Conservation (phyloP, 75 land plant species). For the Larix kaempferi region DNA sequence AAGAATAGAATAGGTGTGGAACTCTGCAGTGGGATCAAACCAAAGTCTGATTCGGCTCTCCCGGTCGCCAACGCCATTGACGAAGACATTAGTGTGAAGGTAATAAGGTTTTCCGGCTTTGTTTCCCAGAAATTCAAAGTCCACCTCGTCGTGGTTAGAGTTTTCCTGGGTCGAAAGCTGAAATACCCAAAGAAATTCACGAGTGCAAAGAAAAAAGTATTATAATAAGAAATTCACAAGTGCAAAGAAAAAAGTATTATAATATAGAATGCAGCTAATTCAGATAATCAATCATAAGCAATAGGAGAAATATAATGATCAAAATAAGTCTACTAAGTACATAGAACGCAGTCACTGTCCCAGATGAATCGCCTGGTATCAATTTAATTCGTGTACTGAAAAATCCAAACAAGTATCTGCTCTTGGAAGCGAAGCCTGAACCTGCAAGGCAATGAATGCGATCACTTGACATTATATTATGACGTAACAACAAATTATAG, state of each 20-base stretch:
- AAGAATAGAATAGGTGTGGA: slow-evolving; percentile 21
- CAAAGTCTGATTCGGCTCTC: slow-evolving; percentile 18
- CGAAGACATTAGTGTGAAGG: slow-evolving; percentile 19
- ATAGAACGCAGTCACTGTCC: slow-evolving; percentile 7
- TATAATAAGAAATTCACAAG: too few species aligned
- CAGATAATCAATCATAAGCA: background rate
- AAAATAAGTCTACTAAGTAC: background rate
- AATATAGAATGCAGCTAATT: too few species aligned
- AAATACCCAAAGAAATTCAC: too few species aligned
- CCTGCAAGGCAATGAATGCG: slow-evolving; percentile 3
- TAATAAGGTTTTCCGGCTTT: slow-evolving; percentile 14
- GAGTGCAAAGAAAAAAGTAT: too few species aligned
- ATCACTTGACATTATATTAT: background rate
- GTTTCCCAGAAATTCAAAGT: slow-evolving; percentile 29
- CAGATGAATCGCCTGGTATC: slow-evolving; percentile 15
- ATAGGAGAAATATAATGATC: background rate
- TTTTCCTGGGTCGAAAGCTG: too few species aligned
- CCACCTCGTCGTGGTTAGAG: slow-evolving; percentile 21
- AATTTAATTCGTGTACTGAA: slow-evolving; percentile 25
- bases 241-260: too few species aligned
- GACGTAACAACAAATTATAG: background rate
- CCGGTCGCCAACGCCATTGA: slow-evolving; percentile 14
- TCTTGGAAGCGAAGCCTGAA: slow-evolving; percentile 22
- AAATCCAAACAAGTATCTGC: slow-evolving; percentile 20
- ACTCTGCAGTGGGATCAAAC: slow-evolving; percentile 21